Percentiles rank a stretch among this genome's conserved stretches.
phyloP scores from a whole-genome alignment of 495 filamentous ascomycete species.

The Geopyxis carbonaria region DNA sequence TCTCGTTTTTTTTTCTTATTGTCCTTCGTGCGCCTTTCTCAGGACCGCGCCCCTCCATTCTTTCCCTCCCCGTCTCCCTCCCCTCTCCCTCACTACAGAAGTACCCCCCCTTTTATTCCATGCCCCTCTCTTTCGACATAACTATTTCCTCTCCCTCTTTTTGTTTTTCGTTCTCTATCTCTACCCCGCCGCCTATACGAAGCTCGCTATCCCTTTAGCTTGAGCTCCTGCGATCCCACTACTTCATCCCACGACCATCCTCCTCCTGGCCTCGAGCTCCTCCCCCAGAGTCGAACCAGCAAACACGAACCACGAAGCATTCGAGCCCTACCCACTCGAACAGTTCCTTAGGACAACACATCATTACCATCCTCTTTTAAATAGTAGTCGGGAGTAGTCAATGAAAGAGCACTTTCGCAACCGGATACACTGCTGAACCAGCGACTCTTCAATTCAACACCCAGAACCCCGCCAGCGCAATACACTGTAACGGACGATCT shows the following conservation, averaged over 20 bases:
- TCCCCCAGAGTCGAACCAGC: slow-evolving; percentile 22
- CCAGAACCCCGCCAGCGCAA: background rate
- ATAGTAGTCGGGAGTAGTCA: slow-evolving; percentile 18
- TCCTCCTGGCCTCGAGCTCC: slow-evolving; percentile 1
- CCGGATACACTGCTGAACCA: slow-evolving; percentile 22
- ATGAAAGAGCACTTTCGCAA: slow-evolving; percentile 22
- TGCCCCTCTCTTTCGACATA: slow-evolving; percentile 26
- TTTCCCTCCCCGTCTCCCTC: slow-evolving; percentile 11
- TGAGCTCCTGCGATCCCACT: background rate
- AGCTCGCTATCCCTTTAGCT: slow-evolving; percentile 22
- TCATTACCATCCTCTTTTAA: too few species aligned
- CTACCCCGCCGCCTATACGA: slow-evolving; percentile 25
- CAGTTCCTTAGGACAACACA: too few species aligned
- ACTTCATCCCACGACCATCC: slow-evolving; percentile 2
- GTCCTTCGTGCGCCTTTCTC: slow-evolving; percentile 19
- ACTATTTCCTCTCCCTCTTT: slow-evolving; percentile 28
- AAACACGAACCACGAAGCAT: too few species aligned
- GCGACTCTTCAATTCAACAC: background rate
- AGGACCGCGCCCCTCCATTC: slow-evolving; percentile 24
- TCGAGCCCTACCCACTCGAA: too few species aligned
- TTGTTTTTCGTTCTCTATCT: slow-evolving; percentile 28
- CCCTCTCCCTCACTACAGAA: slow-evolving; percentile 22
- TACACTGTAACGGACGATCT: too few species aligned
- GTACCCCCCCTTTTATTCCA: slow-evolving; percentile 27
- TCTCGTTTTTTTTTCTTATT: slow-evolving; percentile 26